These are phyloP conservation scores for Microstegium vimineum DNA, from an alignment of 176 grass and related monocot species.

Conservation along the genomic window DNA sequence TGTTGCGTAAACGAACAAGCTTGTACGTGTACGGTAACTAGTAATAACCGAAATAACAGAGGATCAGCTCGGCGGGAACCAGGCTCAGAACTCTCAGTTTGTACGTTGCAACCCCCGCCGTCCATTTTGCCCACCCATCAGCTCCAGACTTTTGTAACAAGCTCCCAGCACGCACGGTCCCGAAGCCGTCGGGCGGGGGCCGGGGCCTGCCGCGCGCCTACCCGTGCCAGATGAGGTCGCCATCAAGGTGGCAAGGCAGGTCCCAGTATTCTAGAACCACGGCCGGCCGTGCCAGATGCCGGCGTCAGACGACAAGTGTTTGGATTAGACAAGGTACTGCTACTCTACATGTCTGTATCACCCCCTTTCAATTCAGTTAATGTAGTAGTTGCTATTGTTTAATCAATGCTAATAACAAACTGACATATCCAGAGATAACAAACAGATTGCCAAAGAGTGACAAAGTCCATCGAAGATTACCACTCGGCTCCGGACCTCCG, in stretches of 20 bases:
- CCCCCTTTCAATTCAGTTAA: neutral
- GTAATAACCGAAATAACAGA: neutral
- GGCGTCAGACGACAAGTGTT: neutral
- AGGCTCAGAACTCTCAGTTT: neutral
- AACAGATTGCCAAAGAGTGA: neutral
- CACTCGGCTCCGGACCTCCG: neutral
- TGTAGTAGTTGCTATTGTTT: neutral
- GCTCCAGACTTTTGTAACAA: neutral
- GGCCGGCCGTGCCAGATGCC: neutral
- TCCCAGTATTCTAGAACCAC: slow-evolving; percentile 12
- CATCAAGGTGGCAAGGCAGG: neutral
- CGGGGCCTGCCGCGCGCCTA: neutral
- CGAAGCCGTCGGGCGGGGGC: neutral
- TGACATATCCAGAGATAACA: neutral
- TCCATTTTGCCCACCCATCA: neutral
- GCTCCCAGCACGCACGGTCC: neutral
- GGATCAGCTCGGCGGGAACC: neutral
- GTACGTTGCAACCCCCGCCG: slow-evolving; percentile 8
- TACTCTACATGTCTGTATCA: neutral
- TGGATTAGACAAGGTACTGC: no score
- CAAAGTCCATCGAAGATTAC: neutral
- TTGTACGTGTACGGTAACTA: no score
- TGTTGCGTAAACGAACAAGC: no score
- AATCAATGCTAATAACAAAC: neutral
- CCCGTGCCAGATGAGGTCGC: neutral